phyloP scores from a whole-genome alignment of 768 basidiomycete genomes.

The Termitomyces sp. region DNA sequence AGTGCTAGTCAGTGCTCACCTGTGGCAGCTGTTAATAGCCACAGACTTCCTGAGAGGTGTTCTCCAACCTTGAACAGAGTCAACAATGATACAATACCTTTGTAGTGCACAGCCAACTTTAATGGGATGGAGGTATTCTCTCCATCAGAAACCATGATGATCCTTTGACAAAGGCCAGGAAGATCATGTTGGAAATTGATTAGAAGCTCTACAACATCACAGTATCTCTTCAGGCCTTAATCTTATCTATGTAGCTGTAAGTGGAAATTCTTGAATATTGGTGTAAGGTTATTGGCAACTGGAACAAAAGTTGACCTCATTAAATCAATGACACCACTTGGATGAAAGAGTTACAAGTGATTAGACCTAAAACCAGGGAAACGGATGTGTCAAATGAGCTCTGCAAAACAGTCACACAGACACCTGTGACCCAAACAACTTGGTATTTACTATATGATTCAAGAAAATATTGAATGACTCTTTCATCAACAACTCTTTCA shows the following conservation, averaged over 20 bases:
- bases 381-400: constrained; percentile 1
- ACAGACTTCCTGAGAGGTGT: not conserved
- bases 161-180: not conserved
- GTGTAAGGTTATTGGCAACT: not conserved
- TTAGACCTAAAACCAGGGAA: not conserved
- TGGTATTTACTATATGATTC: not conserved
- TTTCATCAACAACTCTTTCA: not conserved
- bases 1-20: not conserved
- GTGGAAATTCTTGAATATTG: not conserved
- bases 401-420: not conserved
- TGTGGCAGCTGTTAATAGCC: not conserved
- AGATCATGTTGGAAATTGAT: not conserved
- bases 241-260: not conserved
- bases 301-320: not conserved
- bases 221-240: not conserved
- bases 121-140: not conserved
- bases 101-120: not conserved
- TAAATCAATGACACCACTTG: not conserved
- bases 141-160: not conserved
- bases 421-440: not conserved
- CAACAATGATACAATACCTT: not conserved
- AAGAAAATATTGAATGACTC: not conserved
- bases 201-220: not conserved
- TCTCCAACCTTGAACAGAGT: constrained; percentile 1
- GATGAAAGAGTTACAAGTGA: not conserved